Evolutionary conservation across 2,329 filamentous ascomycete genomes (phyloP), one percentile per base, ranked within the genome.

Genomic region (Ceratocystis ficicola): DNA sequence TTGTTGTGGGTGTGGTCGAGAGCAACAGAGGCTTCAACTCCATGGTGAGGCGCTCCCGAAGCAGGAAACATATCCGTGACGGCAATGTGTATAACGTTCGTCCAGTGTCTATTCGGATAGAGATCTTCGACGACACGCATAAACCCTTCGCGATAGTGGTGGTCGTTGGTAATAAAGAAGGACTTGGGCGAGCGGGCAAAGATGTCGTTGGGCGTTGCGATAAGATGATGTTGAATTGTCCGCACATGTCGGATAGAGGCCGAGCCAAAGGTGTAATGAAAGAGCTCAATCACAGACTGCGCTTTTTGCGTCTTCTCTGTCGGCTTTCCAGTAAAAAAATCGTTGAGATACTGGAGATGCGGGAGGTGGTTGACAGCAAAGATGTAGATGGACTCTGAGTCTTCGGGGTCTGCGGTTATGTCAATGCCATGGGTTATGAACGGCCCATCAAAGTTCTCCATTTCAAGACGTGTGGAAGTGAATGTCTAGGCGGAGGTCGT

Each of bases 361-460:
- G 83, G 79, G 0, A 80, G 69, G 65, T 86, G 84, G 69, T 86
- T 86, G 62, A 86, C 72, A 0, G 81, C 83, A 65, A 82, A 83
- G 59, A 86, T 81, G 69, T 83, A 86, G 5, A 86, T 79, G 0
- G 80, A 73, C 0, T 75, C 71, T 1, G 72, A 44, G 1, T 70
- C 70, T 1, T 76, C 70, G 0, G 77, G 78, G 68, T 85, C 81
- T 2, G 75, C 71, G n/a, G 83, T 76, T 5, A 86, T 75, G 67
- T 84, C 82, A 68, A 86, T 83, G 1, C 84, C 84, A 68, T 86
- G 84, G 0, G 83, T 83, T 5, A 81, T 70, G 62, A 86, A 84
- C 0, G 81, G 76, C 0, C 77, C 76, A 1, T 77, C 67, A 68
- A 85, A 86, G 64, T 79, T 77, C 5, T 78, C 73, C 17, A 85